Conservation (phyloP, 2,329 filamentous ascomycete species). For the Incumbomyces lentus region DNA sequence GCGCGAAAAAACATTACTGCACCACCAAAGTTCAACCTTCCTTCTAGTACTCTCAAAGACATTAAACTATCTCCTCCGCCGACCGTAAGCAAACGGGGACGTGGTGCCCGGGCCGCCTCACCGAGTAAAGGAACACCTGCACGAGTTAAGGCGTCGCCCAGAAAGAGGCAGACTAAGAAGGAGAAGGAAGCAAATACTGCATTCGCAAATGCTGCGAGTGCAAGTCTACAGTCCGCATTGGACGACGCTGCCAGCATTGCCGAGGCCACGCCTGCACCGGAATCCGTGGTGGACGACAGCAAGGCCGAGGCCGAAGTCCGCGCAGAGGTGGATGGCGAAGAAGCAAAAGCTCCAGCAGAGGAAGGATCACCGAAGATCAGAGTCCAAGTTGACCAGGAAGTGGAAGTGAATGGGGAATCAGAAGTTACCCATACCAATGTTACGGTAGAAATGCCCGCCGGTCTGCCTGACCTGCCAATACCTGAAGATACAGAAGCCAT, state of each 20-base stretch:
- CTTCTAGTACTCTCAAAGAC: slow-evolving; percentile 30
- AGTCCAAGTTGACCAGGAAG: slow-evolving; percentile 59
- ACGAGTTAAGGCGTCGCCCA: slow-evolving; percentile 39
- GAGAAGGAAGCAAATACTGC: slow-evolving; percentile 40
- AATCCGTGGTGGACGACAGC: slow-evolving; percentile 44
- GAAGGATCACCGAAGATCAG: neutral
- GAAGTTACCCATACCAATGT: slow-evolving; percentile 64
- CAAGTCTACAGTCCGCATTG: slow-evolving; percentile 38
- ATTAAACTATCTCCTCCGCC: slow-evolving; percentile 21
- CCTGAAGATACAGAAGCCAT: slow-evolving; percentile 71
- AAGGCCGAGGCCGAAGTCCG: slow-evolving; percentile 52
- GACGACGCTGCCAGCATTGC: slow-evolving; percentile 31
- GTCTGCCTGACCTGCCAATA: slow-evolving; percentile 55
- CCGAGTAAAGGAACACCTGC: slow-evolving; percentile 35
- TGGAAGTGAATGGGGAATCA: slow-evolving; percentile 47
- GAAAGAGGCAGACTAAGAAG: slow-evolving; percentile 41
- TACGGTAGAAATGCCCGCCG: slow-evolving; percentile 63
- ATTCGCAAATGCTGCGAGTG: slow-evolving; percentile 39
- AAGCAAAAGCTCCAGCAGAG: slow-evolving; percentile 38
- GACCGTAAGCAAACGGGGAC: slow-evolving; percentile 29
- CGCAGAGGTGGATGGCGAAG: neutral
- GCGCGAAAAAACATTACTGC: slow-evolving; percentile 66
- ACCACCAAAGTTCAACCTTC: slow-evolving; percentile 66
- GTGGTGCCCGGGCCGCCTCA: slow-evolving; percentile 50
- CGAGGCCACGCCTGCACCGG: slow-evolving; percentile 9